Evolutionary conservation across 352 stramenopile genomes (phyloP).

Genomic region (Albugo laibachii): DNA sequence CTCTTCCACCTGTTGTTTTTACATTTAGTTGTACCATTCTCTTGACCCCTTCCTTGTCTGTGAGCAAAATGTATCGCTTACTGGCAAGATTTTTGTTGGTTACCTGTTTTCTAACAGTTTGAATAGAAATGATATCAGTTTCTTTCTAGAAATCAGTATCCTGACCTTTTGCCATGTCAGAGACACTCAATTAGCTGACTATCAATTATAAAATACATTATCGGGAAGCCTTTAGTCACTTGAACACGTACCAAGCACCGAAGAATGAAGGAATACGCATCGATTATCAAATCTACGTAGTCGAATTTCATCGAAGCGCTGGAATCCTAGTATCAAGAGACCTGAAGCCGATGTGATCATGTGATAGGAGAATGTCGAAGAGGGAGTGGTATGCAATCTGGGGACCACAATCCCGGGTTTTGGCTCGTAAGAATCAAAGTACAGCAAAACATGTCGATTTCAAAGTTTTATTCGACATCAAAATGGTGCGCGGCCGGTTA

Average conservation of each 20-base stretch:
- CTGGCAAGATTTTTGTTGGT: constrained; percentile 2
- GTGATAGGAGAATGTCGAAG: neutral
- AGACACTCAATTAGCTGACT: neutral
- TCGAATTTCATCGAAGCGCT: too few species aligned
- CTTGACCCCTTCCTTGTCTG: neutral
- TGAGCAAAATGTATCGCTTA: neutral
- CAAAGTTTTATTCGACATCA: too few species aligned
- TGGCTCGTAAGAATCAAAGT: too few species aligned
- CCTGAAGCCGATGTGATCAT: neutral
- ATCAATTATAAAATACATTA: neutral
- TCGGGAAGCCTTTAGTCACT: neutral
- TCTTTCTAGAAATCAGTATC: neutral
- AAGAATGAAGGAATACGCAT: neutral
- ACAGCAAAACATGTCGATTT: too few species aligned
- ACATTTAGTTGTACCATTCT: constrained; percentile 59
- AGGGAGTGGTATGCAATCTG: too few species aligned
- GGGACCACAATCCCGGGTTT: too few species aligned
- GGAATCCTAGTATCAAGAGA: neutral
- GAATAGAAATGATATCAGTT: neutral
- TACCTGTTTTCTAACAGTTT: constrained; percentile 1
- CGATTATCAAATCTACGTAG: too few species aligned
- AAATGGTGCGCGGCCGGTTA: too few species aligned
- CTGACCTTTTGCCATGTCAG: neutral
- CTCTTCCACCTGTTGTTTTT: constrained; percentile 68
- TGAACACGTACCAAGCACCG: neutral